Base-by-base conservation (phyloP, 164 flowering plant genomes). In the Warburgia ugandensis region DNA sequence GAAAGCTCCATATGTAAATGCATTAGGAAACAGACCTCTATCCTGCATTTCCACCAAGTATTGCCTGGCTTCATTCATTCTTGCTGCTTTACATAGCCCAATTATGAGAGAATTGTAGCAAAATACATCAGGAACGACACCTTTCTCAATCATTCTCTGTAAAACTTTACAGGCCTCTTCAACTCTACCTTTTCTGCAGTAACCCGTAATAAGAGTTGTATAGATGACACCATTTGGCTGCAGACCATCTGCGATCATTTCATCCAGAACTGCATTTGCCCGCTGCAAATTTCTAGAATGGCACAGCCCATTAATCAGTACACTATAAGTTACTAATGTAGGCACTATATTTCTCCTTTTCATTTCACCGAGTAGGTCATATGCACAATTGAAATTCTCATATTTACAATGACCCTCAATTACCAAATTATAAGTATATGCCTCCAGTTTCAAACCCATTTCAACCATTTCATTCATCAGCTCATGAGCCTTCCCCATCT, bases 1-100 rank as follows among this genome's bases (percentile, higher is more conserved):
- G 26, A 89, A 70, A 51, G 92, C 77, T 32, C 86, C 86, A 62
- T 77, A 89, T 5, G 87, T 78, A 52, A 53, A 70, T 2, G 31
- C 73, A 76, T 73, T 74, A 13, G 92, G 90, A 31, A 50, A 61
- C 31, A 78, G 42, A 44, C 90, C 81, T 21, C 54, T 66, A 10
- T 58, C 71, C 54, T 39, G 16, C 86, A 86, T 81, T 57, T 77
- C 83, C 31, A 26, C 45, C 13, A 82, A 54, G 57, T 59, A 73
- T 13, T 29, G 41, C 58, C 36, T 66, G 28, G 96, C 91, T 42
- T 78, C 81, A 27, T 68, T 79, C 80, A 81, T 69, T 54, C 58
- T 73, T 56, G 61, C 60, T 17, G 64, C 76, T 50, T 80, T 78
- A 72, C 86, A 76, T 20, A 79, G 76, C 50, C 87, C 84, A 46